phyloP scores from a whole-genome alignment of 2,329 filamentous ascomycete genomes.

The Rutstroemia sp. region DNA sequence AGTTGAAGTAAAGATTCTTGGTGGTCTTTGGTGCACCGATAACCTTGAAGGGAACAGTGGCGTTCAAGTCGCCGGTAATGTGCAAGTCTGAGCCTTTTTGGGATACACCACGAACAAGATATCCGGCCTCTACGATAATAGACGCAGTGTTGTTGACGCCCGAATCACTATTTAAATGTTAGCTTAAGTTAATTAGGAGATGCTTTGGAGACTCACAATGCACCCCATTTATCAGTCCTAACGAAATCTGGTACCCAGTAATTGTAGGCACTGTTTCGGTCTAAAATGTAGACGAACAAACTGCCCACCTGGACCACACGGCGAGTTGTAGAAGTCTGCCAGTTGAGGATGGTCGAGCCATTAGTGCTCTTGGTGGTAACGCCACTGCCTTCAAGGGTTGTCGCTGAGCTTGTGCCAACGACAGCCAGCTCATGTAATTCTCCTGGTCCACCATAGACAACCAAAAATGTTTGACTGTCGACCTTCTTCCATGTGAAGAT shows the following conservation, averaged over 20 bases:
- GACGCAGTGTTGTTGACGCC: conserved; percentile 32
- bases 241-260: conserved; percentile 58
- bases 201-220: conserved; percentile 22
- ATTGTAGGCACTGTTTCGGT: conserved; percentile 59
- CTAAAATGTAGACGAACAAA: conserved; percentile 33
- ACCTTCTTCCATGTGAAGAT: conserved; percentile 64
- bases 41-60: conserved; percentile 59
- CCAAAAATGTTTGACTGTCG: conserved; percentile 47
- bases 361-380: conserved; percentile 31
- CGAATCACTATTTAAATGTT: conserved; percentile 17
- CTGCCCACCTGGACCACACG: conserved; percentile 42
- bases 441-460: conserved; percentile 55
- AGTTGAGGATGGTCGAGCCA: conserved; percentile 43
- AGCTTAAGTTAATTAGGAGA: not conserved
- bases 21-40: conserved; percentile 50
- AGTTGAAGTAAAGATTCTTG: conserved; percentile 56
- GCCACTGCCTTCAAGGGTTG: conserved; percentile 25
- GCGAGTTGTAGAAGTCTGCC: conserved; percentile 46
- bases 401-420: conserved; percentile 28
- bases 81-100: conserved; percentile 48
- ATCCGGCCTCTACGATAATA: conserved; percentile 56
- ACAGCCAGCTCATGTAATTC: conserved; percentile 58
- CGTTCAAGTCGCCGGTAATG: conserved; percentile 65
- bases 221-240: conserved; percentile 30
- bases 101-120: conserved; percentile 54